phyloP scores from a whole-genome alignment of 306 rosid genomes.

The Arachis hypogaea region DNA sequence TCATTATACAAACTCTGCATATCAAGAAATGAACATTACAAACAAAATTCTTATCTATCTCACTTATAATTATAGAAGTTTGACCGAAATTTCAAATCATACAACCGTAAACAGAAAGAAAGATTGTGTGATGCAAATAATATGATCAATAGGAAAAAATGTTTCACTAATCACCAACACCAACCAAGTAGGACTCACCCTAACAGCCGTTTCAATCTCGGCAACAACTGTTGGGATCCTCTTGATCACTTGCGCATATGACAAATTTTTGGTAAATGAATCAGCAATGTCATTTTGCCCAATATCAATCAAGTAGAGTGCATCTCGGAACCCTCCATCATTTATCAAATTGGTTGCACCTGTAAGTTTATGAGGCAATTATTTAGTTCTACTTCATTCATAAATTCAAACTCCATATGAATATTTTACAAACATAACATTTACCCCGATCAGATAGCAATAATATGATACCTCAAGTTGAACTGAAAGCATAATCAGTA shows the following conservation, averaged over 20 bases:
- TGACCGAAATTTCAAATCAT: slow-evolving; percentile 19
- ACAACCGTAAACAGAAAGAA: neutral
- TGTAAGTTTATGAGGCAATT: slow-evolving; percentile 33
- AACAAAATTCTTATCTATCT: slow-evolving; percentile 9
- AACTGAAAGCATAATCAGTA: neutral
- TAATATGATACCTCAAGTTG: neutral
- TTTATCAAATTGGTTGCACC: slow-evolving; percentile 55
- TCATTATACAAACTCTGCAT: slow-evolving; percentile 65
- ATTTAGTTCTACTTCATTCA: slow-evolving; percentile 29
- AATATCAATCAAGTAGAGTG: slow-evolving; percentile 89
- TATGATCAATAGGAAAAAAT: neutral
- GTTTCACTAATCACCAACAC: no score
- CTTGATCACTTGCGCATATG: slow-evolving; percentile 59
- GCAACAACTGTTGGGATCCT: slow-evolving; percentile 62
- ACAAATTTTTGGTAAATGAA: slow-evolving; percentile 63
- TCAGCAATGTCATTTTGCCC: slow-evolving; percentile 93
- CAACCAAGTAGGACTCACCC: slow-evolving; percentile 47
- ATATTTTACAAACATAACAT: slow-evolving; percentile 22
- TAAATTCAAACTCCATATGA: slow-evolving; percentile 15
- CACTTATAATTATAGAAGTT: slow-evolving; percentile 3
- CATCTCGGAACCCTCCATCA: slow-evolving; percentile 63
- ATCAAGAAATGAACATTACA: neutral
- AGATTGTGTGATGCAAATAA: neutral
- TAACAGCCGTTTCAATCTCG: slow-evolving; percentile 68
- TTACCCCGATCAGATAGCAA: slow-evolving; percentile 1